Evolutionary conservation across 179 eudicot species (phyloP), one percentile per base, ranked within the genome.

Genomic region (Beta lomatogona): DNA sequence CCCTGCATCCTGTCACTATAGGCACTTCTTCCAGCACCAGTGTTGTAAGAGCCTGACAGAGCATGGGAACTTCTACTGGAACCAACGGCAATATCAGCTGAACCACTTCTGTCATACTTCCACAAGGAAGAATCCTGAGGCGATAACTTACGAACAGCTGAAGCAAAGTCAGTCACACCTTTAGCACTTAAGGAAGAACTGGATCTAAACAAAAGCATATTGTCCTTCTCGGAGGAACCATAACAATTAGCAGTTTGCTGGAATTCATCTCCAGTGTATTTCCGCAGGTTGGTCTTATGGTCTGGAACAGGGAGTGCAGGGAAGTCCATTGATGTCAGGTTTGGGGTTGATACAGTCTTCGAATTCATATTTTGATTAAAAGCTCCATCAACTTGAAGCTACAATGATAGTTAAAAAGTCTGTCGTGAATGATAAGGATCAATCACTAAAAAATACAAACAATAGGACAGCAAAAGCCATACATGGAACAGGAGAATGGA

Each of bases 331-430:
- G 93, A 83, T 71, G 86, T 88, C 68, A 94, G 93, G 87, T 87
- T 91, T 87, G 96, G 96, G 59, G 93, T 87, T 63, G 98, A 91
- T 82, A 88, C 69, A 76, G 88, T 86, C 89, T 93, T 92, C 79
- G 93, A 68, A 86, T 84, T 88, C 77, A 85, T 83, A 83, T 86
- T 89, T 78, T 85, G 97, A 83, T 82, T 89, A 83, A 88, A 86
- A 81, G 86, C 94, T 81, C 92, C 92, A 74, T 95, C 98, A 71
- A 90, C 97, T 88, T 93, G 98, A 83, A 92, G 93, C 98, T 93
- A 82, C 89, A 91, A 74, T 71, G 73, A 82, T 46, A 82, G 50
- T 67, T 70, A 63, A 80, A 79, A 53, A 61, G 63, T 41, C 59
- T 46, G 77, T 78, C 63, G 63, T 78, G 67, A 73, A 80, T 71